A percentile compares a stretch with the other conserved stretches of the same genome.
Evolutionary conservation across 2,329 filamentous ascomycete species (phyloP).

Genomic region (Fusarium poae): DNA sequence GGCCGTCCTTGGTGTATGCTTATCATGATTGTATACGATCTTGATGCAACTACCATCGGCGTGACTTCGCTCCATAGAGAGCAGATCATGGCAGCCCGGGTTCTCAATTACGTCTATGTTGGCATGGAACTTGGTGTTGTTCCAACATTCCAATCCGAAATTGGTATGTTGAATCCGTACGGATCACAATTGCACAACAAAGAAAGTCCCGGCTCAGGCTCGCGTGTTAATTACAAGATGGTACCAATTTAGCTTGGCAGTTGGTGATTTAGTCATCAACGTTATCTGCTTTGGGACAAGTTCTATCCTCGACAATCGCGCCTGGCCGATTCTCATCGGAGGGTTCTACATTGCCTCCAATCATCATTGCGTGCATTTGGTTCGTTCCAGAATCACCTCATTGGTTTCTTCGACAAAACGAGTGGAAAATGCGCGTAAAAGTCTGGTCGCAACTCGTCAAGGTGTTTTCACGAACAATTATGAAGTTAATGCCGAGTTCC

Average conservation of each 20-base stretch:
- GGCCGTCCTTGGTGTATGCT: conserved; percentile 52
- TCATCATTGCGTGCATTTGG: conserved; percentile 30
- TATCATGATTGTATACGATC: conserved; percentile 53
- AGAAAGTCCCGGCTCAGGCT: conserved; percentile 46
- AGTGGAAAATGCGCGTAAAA: conserved; percentile 32
- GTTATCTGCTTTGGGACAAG: conserved; percentile 41
- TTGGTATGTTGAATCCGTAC: conserved; percentile 27
- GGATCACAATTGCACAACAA: too few species aligned
- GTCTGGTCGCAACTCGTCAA: conserved; percentile 21
- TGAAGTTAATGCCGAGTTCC: conserved; percentile 37
- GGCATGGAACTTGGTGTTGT: conserved; percentile 48
- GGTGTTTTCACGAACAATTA: conserved; percentile 36
- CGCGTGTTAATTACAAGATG: conserved; percentile 54
- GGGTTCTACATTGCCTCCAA: conserved; percentile 40
- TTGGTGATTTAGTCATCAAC: conserved; percentile 48
- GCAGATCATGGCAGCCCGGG: conserved; percentile 44
- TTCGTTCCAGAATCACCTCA: conserved; percentile 48
- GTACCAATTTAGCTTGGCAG: conserved; percentile 51
- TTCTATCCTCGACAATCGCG: conserved; percentile 32
- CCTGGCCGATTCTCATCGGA: conserved; percentile 42
- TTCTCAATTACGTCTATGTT: conserved; percentile 45
- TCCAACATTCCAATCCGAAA: conserved; percentile 54
- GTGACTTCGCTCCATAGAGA: conserved; percentile 37
- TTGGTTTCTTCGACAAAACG: conserved; percentile 42
- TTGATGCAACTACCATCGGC: conserved; percentile 40